phyloP scores from a whole-genome alignment of 176 grass and related monocot genomes.

The Aegilops longissima region DNA sequence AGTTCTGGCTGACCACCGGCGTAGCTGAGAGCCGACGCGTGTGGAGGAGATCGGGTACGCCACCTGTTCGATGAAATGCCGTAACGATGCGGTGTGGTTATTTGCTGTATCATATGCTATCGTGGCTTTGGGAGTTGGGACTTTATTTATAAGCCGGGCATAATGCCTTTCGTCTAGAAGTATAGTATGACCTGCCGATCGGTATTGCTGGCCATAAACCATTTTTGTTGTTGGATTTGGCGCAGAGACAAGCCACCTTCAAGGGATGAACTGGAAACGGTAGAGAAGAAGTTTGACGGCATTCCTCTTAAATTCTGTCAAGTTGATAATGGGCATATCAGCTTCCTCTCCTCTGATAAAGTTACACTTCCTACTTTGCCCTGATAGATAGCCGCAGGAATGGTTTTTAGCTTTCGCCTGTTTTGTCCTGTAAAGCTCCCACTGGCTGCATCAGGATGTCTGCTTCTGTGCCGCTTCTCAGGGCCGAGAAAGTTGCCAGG shows the following conservation, averaged over 20 bases:
- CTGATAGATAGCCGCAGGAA: constrained; percentile 21
- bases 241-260: constrained; percentile 48
- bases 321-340: constrained; percentile 52
- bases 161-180: no score
- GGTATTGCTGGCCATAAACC: background rate
- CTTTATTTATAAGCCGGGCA: no score
- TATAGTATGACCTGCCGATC: background rate
- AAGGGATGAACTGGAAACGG: constrained; percentile 42
- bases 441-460: background rate
- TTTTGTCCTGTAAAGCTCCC: no score
- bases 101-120: no score
- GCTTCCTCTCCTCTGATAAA: constrained; percentile 53
- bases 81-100: no score
- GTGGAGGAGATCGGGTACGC: constrained; percentile 82
- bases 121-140: no score
- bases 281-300: constrained; percentile 37
- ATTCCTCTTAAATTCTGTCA: constrained; percentile 60
- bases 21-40: constrained; percentile 18
- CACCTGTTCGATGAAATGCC: constrained; percentile 36
- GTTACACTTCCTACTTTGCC: constrained; percentile 46
- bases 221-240: background rate
- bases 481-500: background rate
- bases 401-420: background rate
- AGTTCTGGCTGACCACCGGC: constrained; percentile 73
- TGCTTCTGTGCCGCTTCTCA: background rate